Percentiles rank a stretch among this genome's conserved stretches.
These are phyloP conservation scores for Eustoma russellianum DNA, from an alignment of 257 asterid genomes.

Conservation along the genomic window DNA sequence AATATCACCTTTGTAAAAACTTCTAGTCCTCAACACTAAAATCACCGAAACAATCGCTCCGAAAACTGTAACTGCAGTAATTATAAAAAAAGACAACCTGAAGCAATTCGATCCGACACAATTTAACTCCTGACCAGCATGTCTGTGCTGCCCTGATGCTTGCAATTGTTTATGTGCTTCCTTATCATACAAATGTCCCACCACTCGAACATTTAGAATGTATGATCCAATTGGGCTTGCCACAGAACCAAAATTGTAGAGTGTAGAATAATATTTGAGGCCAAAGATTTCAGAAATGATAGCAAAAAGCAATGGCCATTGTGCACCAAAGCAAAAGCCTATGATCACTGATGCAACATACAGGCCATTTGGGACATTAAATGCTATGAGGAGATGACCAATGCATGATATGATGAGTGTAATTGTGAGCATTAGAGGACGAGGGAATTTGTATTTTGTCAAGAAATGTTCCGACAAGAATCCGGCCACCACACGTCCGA, in stretches of 20 bases:
- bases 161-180: conserved; percentile 52
- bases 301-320: conserved; percentile 75
- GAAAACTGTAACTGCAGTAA: conserved; percentile 47
- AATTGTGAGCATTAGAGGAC: conserved; percentile 47
- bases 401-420: conserved; percentile 34
- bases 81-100: conserved; percentile 48
- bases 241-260: conserved; percentile 66
- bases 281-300: conserved; percentile 77
- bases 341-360: conserved; percentile 65
- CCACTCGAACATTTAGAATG: conserved; percentile 45
- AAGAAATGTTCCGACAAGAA: conserved; percentile 49
- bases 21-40: conserved; percentile 53
- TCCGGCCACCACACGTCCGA: conserved; percentile 64
- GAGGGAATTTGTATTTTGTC: conserved; percentile 49
- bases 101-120: conserved; percentile 60
- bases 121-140: conserved; percentile 37
- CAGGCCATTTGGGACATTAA: conserved; percentile 47
- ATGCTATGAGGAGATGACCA: conserved; percentile 63
- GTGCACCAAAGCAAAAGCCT: conserved; percentile 84
- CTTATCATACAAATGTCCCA: conserved; percentile 58
- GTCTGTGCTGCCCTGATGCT: conserved; percentile 23
- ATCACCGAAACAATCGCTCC: conserved; percentile 52
- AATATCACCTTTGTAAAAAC: conserved; percentile 67
- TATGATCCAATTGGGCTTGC: conserved; percentile 76
- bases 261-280: conserved; percentile 64